Base-by-base conservation (phyloP, 2,329 filamentous ascomycete genomes). In the Colletotrichum sp. region DNA sequence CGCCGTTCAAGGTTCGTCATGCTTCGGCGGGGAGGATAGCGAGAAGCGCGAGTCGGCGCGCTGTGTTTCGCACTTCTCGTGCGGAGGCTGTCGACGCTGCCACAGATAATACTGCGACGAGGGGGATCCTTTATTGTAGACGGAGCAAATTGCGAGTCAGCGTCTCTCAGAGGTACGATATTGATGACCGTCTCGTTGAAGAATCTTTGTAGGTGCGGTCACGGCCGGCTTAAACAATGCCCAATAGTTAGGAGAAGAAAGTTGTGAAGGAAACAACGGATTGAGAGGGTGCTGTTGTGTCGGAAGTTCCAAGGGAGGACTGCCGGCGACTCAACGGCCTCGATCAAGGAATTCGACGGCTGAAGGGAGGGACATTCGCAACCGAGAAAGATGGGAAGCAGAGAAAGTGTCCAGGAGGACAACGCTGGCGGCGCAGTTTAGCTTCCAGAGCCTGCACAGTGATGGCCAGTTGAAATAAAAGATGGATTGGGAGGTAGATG, bases 1-100 rank as follows among this genome's bases (percentile, higher is more conserved):
- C 34, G 28, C 58, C 73, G 55, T 62, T 48, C 69, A 72, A 63
- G 30, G 24, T 67, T 66, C 43, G 38, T 56, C 69, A 75, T 75
- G 26, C 73, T 75, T 63, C n/a, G 32, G n/a, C 34, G 32, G 28
- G 28, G 26, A 30, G 36, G 36, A 36, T 14, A 58, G 14, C 9
- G 12, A 21, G 13, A 55, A 43, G 14, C 55, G 62, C 55, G 38
- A 75, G 62, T 67, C 62, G 21, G 38, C 21, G 43, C 24, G 21
- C 30, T 16, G 56, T 34, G 73, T 75, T 72, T 73, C 62, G 62
- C 56, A 21, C 24, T 58, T 13, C 28, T 43, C 55, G 68, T 32
- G 68, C 24, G 38, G 61, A 66, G 14, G 30, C 62, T 63, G 69
- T 75, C 32, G 32, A 67, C 55, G 59, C 28, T 67, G 66, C 38